Base-by-base conservation (phyloP, 164 flowering plant genomes). In the Annona cherimola region DNA sequence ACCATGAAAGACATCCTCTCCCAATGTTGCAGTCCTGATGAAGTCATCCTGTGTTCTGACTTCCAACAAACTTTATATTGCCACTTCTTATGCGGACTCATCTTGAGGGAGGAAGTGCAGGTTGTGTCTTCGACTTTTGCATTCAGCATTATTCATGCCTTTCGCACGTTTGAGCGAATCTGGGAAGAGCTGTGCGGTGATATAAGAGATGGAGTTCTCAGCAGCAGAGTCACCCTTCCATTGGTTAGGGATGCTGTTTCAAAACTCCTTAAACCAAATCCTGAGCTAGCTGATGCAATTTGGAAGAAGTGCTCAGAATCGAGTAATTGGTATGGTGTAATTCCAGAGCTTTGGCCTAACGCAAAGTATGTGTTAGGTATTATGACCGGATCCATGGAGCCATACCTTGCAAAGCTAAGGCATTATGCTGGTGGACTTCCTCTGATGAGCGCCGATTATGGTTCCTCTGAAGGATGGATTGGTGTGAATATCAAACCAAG, bases 311-410 rank as follows among this genome's bases (percentile, higher is more conserved):
- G 96, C 63, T 64, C 71, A 14, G 82, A 86, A 12, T 76, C 91
- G 75, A 90, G 79, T 73, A 87, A 88, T 61, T 95, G 98, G 96
- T 91, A 88, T 78, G 96, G 99, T 18, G 43, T 93, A 40, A 88
- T 95, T 45, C 97, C 90, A 1, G 86, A 77, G 62, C 88, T 95
- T 42, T 95, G 94, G 73, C 98, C 99, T 2, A 89, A 89, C 78
- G 90, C 83, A 0, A 93, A 88, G 86, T 95, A 93, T 68, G 70
- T 95, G 1, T 85, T 84, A 66, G 98, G 97, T 71, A 95, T 95
- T 78, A 88, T 95, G 98, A 95, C 99, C 0, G 99, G 99, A 42
- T 87, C 99, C 4, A 95, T 96, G 99, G 90, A 87, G 84, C 97
- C 90, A 18, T 93, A 93, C 71, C 50, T 88, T 77, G 83, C 85